Percentiles rank a stretch among this genome's conserved stretches.
Conservation (phyloP, 2,329 filamentous ascomycete species). For the Fusarium sp. region DNA sequence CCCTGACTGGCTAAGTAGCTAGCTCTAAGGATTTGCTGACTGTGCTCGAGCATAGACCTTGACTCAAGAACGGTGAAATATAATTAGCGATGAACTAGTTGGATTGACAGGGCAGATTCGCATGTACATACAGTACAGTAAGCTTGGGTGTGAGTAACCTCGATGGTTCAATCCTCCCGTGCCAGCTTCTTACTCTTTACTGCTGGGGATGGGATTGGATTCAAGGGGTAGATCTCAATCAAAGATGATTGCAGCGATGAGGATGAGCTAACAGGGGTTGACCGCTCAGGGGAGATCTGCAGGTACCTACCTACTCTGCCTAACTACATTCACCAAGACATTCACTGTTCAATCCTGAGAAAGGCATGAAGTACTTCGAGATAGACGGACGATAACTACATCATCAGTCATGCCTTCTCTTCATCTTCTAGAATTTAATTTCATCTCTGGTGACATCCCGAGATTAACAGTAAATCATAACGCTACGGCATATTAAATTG, state of each 20-base stretch:
- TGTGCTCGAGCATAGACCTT: constrained; percentile 4
- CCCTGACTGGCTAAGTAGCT: not conserved
- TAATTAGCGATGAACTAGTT: constrained; percentile 9
- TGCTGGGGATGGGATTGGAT: constrained; percentile 3
- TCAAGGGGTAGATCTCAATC: constrained; percentile 36
- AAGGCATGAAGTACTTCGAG: not conserved
- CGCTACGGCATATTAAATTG: constrained; percentile 32
- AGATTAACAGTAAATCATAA: constrained; percentile 28
- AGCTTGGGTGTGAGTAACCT: not conserved
- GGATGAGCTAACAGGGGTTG: constrained; percentile 13
- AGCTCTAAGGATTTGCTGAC: constrained; percentile 1
- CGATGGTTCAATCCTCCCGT: constrained; percentile 3
- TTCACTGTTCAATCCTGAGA: not conserved
- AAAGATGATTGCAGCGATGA: constrained; percentile 9
- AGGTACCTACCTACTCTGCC: not conserved
- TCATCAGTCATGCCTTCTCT: not conserved
- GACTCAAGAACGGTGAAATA: constrained; percentile 19
- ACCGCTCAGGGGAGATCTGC: constrained; percentile 15
- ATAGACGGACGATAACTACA: not conserved
- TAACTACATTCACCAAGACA: not conserved
- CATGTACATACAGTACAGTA: not conserved
- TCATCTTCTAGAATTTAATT: constrained; percentile 16
- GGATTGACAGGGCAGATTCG: constrained; percentile 8
- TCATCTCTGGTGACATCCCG: constrained; percentile 25
- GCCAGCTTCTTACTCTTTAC: not conserved